Conservation (phyloP, 1,284 basidiomycete species). For the Phellopilus nigrolimitatus region DNA sequence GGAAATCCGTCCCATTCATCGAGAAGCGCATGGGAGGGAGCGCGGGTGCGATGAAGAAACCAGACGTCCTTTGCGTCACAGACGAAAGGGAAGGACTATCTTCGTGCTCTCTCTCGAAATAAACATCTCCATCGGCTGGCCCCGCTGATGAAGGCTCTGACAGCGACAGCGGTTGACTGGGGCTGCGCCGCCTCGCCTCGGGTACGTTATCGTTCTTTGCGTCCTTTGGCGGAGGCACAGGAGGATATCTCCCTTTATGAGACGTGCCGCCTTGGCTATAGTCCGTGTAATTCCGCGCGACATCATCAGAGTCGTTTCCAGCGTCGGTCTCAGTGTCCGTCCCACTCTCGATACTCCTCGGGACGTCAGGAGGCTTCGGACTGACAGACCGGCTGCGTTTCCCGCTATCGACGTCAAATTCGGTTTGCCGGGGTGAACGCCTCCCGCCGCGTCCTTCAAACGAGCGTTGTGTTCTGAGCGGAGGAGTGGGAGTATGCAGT, state of each 20-base stretch:
- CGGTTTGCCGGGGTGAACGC: conserved; percentile 13
- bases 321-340: conserved; percentile 61
- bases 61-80: conserved; percentile 59
- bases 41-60: conserved; percentile 76
- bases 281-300: conserved; percentile 22
- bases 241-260: conserved; percentile 30
- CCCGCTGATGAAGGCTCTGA: conserved; percentile 17
- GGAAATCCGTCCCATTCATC: conserved; percentile 74
- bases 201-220: neutral
- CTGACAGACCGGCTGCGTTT: conserved; percentile 19
- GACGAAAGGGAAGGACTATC: conserved; percentile 34
- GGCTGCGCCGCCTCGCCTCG: conserved; percentile 19
- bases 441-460: conserved; percentile 17
- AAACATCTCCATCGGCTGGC: conserved; percentile 26
- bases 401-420: conserved; percentile 6
- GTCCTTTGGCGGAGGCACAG: conserved; percentile 51
- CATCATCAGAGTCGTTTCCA: conserved; percentile 31
- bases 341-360: conserved; percentile 66
- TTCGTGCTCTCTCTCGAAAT: conserved; percentile 29
- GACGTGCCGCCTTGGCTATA: conserved; percentile 24
- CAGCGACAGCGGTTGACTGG: conserved; percentile 22
- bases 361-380: conserved; percentile 45
- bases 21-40: conserved; percentile 80
- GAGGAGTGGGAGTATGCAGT: neutral
- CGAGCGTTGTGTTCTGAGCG: conserved; percentile 13